phyloP scores from a whole-genome alignment of 257 asterid species.

The Solanum chilense region DNA sequence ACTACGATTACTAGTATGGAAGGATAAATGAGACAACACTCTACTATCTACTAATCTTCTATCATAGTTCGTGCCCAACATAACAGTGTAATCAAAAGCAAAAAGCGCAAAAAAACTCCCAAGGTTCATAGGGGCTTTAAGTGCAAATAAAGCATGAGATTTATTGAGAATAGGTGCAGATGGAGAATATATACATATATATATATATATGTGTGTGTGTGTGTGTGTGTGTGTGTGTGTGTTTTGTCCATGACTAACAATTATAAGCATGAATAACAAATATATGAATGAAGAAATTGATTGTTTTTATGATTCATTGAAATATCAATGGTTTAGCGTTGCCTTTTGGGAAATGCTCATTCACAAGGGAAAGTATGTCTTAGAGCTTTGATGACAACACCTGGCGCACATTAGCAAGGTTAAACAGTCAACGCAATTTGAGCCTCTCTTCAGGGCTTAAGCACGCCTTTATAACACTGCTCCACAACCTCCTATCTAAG shows the following conservation, averaged over 20 bases:
- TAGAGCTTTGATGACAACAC: background rate
- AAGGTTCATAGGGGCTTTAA: background rate
- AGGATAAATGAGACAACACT: background rate
- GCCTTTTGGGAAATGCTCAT: background rate
- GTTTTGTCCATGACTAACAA: too few relatives aligned
- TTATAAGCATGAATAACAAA: background rate
- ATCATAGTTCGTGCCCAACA: background rate
- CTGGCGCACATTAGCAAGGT: background rate
- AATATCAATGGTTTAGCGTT: background rate
- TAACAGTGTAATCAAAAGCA: background rate
- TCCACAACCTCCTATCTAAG: background rate
- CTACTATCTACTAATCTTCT: background rate
- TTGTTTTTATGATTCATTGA: background rate
- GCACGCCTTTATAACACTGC: background rate
- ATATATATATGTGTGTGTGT: too few relatives aligned
- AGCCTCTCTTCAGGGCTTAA: background rate
- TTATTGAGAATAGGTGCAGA: background rate
- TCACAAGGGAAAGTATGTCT: background rate
- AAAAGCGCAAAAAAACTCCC: background rate
- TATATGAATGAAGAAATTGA: background rate
- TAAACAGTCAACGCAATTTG: background rate
- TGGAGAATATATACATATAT: too few relatives aligned
- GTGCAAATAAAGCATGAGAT: background rate
- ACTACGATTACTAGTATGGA: background rate
- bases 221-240: too few relatives aligned